Conservation (phyloP, 2,329 filamentous ascomycete species). For the Alternaria novae-zelandiae region DNA sequence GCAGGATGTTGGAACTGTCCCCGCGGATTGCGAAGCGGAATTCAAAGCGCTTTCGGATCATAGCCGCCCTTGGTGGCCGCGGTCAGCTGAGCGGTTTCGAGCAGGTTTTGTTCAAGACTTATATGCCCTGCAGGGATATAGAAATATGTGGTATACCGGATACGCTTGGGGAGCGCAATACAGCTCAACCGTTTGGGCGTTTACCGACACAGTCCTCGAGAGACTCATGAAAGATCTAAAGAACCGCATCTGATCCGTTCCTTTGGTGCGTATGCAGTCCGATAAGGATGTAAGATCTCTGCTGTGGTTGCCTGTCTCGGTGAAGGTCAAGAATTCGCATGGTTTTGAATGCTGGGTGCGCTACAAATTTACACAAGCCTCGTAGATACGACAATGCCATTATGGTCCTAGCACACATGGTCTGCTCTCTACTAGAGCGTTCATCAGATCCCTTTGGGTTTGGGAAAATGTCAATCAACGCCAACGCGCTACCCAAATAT, state of each 20-base stretch:
- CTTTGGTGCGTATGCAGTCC: background rate
- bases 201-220: constrained; percentile 24
- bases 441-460: background rate
- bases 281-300: background rate
- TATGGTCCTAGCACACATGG: background rate
- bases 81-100: constrained; percentile 10
- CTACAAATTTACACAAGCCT: background rate
- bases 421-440: background rate
- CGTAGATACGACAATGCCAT: background rate
- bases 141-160: constrained; percentile 28
- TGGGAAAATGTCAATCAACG: background rate
- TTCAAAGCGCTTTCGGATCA: constrained; percentile 23
- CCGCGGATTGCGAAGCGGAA: constrained; percentile 12
- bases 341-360: too few species aligned
- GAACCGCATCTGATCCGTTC: background rate
- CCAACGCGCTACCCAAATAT: background rate
- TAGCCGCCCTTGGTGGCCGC: constrained; percentile 19
- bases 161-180: constrained; percentile 25
- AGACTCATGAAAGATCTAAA: constrained; percentile 14
- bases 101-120: constrained; percentile 29
- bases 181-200: constrained; percentile 29
- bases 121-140: constrained; percentile 26
- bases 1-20: constrained; percentile 9
- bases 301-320: too few species aligned
- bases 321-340: background rate